Percentiles rank a stretch among this genome's conserved stretches.
Evolutionary conservation across 306 rosid genomes (phyloP).

Genomic region (Coriaria nepalensis): DNA sequence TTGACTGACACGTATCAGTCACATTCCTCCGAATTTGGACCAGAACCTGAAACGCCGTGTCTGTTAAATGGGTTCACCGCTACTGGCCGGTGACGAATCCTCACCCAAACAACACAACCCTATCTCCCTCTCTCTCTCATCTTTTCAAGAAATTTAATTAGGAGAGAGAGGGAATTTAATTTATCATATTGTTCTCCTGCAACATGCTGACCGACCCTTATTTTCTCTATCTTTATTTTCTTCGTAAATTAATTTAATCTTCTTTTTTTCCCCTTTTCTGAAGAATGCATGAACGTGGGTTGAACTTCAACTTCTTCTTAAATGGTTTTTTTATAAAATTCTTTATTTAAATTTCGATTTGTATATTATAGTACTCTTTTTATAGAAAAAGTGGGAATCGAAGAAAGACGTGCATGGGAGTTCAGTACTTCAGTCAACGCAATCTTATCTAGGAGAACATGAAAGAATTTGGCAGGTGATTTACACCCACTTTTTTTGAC

Average conservation of each 20-base stretch:
- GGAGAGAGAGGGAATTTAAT: not conserved
- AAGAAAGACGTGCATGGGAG: slow-evolving; percentile 54
- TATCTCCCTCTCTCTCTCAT: slow-evolving; percentile 11
- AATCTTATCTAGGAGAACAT: slow-evolving; percentile 10
- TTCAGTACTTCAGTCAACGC: slow-evolving; percentile 67
- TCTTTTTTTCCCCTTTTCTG: no score
- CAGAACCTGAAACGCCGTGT: slow-evolving; percentile 48
- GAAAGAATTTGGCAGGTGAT: slow-evolving; percentile 34
- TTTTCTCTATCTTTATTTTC: no score
- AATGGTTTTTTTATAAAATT: no score
- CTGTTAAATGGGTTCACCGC: slow-evolving; percentile 29
- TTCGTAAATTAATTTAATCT: no score
- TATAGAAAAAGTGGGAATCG: slow-evolving; percentile 19
- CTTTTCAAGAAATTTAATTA: slow-evolving; percentile 25
- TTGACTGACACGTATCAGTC: slow-evolving; percentile 46
- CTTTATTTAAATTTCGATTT: no score
- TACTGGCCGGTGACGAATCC: slow-evolving; percentile 34
- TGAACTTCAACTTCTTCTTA: no score
- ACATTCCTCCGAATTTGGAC: slow-evolving; percentile 42
- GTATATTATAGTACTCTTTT: not conserved
- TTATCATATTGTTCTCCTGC: not conserved
- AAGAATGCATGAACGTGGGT: no score
- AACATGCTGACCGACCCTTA: no score
- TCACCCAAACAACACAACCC: not conserved
- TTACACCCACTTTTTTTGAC: slow-evolving; percentile 1